These are phyloP conservation scores for Pseudomicrostroma phylloplanum DNA, from an alignment of 1,284 basidiomycete genomes.

Conservation along the genomic window DNA sequence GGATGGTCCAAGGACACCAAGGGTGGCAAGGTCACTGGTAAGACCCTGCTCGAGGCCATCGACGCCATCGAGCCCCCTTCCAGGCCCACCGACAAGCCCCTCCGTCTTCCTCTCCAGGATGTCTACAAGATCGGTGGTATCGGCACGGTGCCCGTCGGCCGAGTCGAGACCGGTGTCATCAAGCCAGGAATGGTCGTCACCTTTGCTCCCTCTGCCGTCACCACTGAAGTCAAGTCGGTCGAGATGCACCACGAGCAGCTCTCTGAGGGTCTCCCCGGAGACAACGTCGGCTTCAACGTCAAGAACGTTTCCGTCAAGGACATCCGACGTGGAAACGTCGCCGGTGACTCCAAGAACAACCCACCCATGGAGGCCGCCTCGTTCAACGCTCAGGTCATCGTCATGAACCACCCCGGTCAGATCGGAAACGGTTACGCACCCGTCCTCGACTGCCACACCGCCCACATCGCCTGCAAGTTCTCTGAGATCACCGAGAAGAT, in stretches of 20 bases:
- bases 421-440: constrained; percentile 96
- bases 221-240: constrained; percentile 99
- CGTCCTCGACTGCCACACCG: constrained; percentile 99
- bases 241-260: constrained; percentile 99
- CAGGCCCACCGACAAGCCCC: constrained; percentile 97
- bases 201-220: constrained; percentile 95
- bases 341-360: constrained; percentile 99
- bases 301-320: constrained; percentile 99
- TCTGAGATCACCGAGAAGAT: constrained; percentile 97
- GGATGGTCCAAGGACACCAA: constrained; percentile 70
- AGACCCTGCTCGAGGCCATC: constrained; percentile 99
- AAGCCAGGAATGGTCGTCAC: constrained; percentile 96
- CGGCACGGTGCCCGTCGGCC: constrained; percentile 98
- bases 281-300: constrained; percentile 87
- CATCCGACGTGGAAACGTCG: constrained; percentile 98
- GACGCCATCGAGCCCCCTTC: constrained; percentile 97
- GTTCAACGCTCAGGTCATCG: constrained; percentile 99
- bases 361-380: constrained; percentile 98
- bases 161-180: constrained; percentile 99
- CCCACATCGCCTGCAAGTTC: constrained; percentile 99
- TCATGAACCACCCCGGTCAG: constrained; percentile 99
- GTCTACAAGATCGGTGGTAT: constrained; percentile 99
- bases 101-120: constrained; percentile 99
- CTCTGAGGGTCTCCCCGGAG: constrained; percentile 87
- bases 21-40: constrained; percentile 84